Percentiles rank a stretch among this genome's conserved stretches.
Evolutionary conservation across 2,329 filamentous ascomycete genomes (phyloP).

Genomic region (Lachnellula cervina): DNA sequence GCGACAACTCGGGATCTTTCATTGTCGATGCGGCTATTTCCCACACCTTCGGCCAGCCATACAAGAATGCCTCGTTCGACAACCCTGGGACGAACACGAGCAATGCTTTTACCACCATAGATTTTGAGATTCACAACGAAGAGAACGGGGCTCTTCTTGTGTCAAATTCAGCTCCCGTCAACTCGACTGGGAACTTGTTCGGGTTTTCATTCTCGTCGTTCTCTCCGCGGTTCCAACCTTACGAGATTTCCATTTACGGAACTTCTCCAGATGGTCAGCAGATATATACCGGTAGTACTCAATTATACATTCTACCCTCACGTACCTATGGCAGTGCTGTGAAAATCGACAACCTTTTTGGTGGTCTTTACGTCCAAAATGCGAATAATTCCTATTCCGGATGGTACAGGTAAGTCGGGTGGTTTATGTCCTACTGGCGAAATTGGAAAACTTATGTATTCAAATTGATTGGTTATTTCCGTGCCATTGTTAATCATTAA

Average conservation of each 20-base stretch:
- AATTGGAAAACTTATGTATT: too few relatives aligned
- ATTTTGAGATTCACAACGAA: constrained; percentile 29
- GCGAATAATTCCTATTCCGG: constrained; percentile 24
- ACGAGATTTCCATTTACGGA: constrained; percentile 34
- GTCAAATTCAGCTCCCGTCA: constrained; percentile 31
- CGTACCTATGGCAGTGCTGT: constrained; percentile 40
- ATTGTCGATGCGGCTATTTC: constrained; percentile 40
- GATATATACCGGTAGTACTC: constrained; percentile 33
- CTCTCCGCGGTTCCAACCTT: constrained; percentile 32
- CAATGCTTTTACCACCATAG: constrained; percentile 16
- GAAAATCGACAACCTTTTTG: constrained; percentile 43
- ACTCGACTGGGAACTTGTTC: constrained; percentile 35
- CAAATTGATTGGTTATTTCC: too few relatives aligned
- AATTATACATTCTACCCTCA: constrained; percentile 40
- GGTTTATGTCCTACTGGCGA: too few relatives aligned
- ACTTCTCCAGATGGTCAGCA: constrained; percentile 29
- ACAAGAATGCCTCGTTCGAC: constrained; percentile 22
- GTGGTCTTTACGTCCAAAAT: constrained; percentile 40
- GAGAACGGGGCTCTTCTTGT: constrained; percentile 26
- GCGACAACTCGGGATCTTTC: constrained; percentile 35
- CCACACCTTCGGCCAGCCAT: constrained; percentile 34
- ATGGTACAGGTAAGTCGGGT: constrained; percentile 19
- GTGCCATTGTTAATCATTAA: too few relatives aligned
- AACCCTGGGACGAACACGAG: constrained; percentile 8
- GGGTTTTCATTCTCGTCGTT: constrained; percentile 33